Conservation (phyloP, 2,329 filamentous ascomycete genomes). For the Neophaeococcomyces mojaviensis region DNA sequence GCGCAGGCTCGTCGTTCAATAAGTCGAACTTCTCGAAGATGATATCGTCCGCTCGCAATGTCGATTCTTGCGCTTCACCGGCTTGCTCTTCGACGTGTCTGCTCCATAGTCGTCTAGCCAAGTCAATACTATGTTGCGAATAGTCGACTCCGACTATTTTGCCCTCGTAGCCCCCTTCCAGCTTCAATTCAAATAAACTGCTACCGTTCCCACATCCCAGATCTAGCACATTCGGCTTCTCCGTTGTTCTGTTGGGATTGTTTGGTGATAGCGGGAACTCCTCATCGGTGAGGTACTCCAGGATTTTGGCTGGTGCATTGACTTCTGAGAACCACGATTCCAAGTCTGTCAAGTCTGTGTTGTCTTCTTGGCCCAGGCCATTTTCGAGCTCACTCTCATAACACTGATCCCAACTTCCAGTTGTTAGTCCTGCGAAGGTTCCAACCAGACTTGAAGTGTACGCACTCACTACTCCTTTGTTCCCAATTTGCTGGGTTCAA, state of each 20-base stretch:
- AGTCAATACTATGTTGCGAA: slow-evolving; percentile 60
- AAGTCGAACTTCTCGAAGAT: slow-evolving; percentile 31
- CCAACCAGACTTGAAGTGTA: background rate
- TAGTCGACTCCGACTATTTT: slow-evolving; percentile 84
- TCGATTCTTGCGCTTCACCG: slow-evolving; percentile 23
- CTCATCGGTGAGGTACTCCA: slow-evolving; percentile 56
- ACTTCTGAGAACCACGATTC: slow-evolving; percentile 95
- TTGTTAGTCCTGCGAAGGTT: background rate
- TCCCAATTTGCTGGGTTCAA: slow-evolving; percentile 72
- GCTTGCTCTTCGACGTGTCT: slow-evolving; percentile 24
- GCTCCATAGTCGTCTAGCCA: slow-evolving; percentile 59
- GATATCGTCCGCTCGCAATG: slow-evolving; percentile 59
- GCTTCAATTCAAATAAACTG: slow-evolving; percentile 72
- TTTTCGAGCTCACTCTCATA: slow-evolving; percentile 35
- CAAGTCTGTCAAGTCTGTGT: slow-evolving; percentile 59
- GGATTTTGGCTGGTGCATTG: slow-evolving; percentile 72
- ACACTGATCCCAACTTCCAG: slow-evolving; percentile 56
- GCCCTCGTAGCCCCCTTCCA: slow-evolving; percentile 57
- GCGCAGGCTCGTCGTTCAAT: slow-evolving; percentile 13
- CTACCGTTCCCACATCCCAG: slow-evolving; percentile 92
- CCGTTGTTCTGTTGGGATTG: slow-evolving; percentile 18
- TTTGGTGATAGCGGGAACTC: slow-evolving; percentile 38
- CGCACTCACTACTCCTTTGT: slow-evolving; percentile 77
- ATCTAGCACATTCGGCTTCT: slow-evolving; percentile 50
- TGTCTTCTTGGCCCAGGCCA: slow-evolving; percentile 8